phyloP scores from a whole-genome alignment of 2,329 filamentous ascomycete species.

The Neonectria faginata region DNA sequence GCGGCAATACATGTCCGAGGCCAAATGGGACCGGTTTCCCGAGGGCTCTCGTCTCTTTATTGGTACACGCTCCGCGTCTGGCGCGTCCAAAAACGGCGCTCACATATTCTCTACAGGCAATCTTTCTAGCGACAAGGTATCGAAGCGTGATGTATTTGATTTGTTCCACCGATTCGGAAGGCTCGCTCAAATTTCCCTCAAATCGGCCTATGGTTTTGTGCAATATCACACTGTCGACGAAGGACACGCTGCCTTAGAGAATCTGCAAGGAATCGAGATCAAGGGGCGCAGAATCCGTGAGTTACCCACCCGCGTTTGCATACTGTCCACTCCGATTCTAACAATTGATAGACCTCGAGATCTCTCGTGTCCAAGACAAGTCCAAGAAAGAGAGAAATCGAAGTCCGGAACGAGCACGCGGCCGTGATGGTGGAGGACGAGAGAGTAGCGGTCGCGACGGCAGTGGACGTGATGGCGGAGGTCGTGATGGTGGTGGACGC shows the following conservation, averaged over 20 bases:
- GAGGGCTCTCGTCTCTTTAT: conserved; percentile 83
- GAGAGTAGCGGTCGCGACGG: conserved; percentile 45
- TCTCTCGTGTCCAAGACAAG: conserved; percentile 88
- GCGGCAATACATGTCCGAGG: conserved; percentile 79
- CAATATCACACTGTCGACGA: conserved; percentile 86
- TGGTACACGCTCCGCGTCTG: conserved; percentile 64
- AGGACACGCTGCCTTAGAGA: conserved; percentile 79
- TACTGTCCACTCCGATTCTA: conserved; percentile 6
- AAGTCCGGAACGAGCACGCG: conserved; percentile 70
- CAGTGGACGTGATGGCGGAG: conserved; percentile 51
- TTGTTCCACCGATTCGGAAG: conserved; percentile 87
- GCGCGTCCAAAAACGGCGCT: conserved; percentile 43
- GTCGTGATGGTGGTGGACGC: conserved; percentile 55
- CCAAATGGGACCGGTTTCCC: conserved; percentile 85
- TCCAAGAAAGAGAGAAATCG: conserved; percentile 68
- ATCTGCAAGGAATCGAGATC: conserved; percentile 83
- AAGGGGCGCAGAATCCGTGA: conserved; percentile 94
- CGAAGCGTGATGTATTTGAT: conserved; percentile 93
- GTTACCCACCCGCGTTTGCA: conserved; percentile 50
- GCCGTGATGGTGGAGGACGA: conserved; percentile 38
- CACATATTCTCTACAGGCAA: conserved; percentile 72
- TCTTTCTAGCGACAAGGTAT: conserved; percentile 90
- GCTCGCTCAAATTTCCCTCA: conserved; percentile 94
- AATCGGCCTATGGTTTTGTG: conserved; percentile 96
- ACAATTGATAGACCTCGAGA: conserved; percentile 77